Evolutionary conservation across 805 yeast species (phyloP).

Genomic region (Diddensiella caesifluorescens): DNA sequence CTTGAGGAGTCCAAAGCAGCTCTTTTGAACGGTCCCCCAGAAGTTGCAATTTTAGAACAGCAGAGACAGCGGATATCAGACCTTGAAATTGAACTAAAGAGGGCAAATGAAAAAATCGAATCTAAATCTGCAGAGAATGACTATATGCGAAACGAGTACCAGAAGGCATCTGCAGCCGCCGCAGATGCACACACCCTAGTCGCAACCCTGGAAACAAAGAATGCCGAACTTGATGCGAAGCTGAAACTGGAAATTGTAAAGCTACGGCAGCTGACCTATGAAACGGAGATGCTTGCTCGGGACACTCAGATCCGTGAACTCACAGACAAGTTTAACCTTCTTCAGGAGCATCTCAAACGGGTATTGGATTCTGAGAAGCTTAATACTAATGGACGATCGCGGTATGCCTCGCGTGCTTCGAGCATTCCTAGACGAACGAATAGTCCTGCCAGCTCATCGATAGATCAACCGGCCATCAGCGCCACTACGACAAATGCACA

Average conservation of each 20-base stretch:
- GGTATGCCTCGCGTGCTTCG: constrained; percentile 24
- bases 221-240: constrained; percentile 18
- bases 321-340: constrained; percentile 23
- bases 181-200: constrained; percentile 29
- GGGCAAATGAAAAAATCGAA: constrained; percentile 40
- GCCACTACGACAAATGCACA: background rate
- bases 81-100: constrained; percentile 43
- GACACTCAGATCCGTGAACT: constrained; percentile 28
- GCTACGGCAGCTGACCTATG: constrained; percentile 26
- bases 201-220: constrained; percentile 24
- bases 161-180: constrained; percentile 29
- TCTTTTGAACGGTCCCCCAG: constrained; percentile 23
- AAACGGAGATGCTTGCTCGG: constrained; percentile 28
- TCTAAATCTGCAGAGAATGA: constrained; percentile 52
- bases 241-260: constrained; percentile 25
- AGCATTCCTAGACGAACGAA: constrained; percentile 23
- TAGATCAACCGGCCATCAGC: too few species aligned
- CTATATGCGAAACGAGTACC: constrained; percentile 40
- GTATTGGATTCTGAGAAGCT: constrained; percentile 19
- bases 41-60: constrained; percentile 28
- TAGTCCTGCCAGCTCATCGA: constrained; percentile 10
- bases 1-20: constrained; percentile 28
- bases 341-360: constrained; percentile 31
- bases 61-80: constrained; percentile 42
- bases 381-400: constrained; percentile 17